Conservation (phyloP, 169 alveolate species). For the Plasmodium inui region DNA sequence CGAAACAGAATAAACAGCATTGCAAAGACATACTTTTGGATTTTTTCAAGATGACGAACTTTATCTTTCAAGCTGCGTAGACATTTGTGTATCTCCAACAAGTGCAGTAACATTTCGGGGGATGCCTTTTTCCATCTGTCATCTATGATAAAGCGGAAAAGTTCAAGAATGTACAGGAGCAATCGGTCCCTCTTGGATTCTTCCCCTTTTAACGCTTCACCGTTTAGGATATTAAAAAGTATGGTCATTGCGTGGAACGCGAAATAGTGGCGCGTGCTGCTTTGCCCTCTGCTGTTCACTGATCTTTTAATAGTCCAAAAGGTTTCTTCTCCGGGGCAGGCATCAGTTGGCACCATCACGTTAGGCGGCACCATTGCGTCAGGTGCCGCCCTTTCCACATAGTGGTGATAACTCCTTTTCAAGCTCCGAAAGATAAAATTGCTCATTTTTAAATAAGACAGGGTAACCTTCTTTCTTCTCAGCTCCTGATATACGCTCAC, state of each 20-base stretch:
- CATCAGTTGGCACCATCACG: background rate
- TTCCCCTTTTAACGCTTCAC: background rate
- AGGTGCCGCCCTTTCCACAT: conserved; percentile 9
- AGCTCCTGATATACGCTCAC: conserved; percentile 58
- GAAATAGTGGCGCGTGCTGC: conserved; percentile 32
- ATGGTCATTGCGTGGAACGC: conserved; percentile 28
- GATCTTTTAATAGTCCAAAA: background rate
- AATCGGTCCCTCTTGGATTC: background rate
- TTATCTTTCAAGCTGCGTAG: conserved; percentile 1
- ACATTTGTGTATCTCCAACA: conserved; percentile 34
- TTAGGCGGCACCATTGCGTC: background rate
- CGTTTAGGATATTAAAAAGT: conserved; percentile 22
- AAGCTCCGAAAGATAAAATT: conserved; percentile 41
- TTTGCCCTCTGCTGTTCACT: conserved; percentile 8
- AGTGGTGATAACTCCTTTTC: conserved; percentile 44
- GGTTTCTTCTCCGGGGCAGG: background rate
- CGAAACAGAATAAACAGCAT: conserved; percentile 20
- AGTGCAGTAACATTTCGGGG: background rate
- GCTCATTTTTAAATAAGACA: conserved; percentile 25
- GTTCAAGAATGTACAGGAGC: background rate
- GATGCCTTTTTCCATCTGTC: background rate
- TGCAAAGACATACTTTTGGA: conserved; percentile 24
- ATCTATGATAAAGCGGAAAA: conserved; percentile 20
- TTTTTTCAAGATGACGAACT: background rate
- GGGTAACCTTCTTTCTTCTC: conserved; percentile 37